Evolutionary conservation across 2,329 filamentous ascomycete genomes (phyloP), one percentile per base, ranked within the genome.

Genomic region (Thielaviopsis cerberus): DNA sequence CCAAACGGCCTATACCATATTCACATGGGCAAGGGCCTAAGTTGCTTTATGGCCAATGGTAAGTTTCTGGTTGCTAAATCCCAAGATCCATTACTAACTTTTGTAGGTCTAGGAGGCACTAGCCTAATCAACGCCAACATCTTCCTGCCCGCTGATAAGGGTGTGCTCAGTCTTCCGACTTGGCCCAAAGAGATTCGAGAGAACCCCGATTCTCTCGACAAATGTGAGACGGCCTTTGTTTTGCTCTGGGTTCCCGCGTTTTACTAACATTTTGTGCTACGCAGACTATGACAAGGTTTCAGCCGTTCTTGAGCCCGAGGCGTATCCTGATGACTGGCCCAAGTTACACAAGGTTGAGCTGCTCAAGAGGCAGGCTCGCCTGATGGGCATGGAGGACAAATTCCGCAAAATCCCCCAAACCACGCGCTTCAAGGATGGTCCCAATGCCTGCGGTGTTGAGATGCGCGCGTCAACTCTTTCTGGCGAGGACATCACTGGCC

Each of bases 91-190:
- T n/a, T n/a, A n/a, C 15, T 27, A 17, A 10, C 6, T 55, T 5
- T 13, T 51, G 24, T 30, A 77, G 74, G 80, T 1, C 76, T 85
- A 27, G 82, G 82, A 11, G 82, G 81, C 10, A 82, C 80, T 1
- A 83, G 79, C 65, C 66, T 85, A 26, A 74, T 85, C 48, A 85
- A 85, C 62, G 80, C 81, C 10, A 85, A 85, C 64, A 77, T 85
- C 1, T 86, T 82, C 63, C 69, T 85, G 17, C 73, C 78, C 62
- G 76, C 80, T 2, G 79, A 83, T 58, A 66, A 75, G 15, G 70
- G 72, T 3, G 78, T 78, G 0, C 67, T 85, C 58, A 65, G 67
- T 1, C 71, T 79, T 67, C 70, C 73, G 1, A 68, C 72, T 8
- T 86, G 82, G 82, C 82, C 82, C 0, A 64, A 72, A 10, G 76